Base-by-base conservation (phyloP, 1,139 yeast genomes). In the Yamadazyma taylorii region DNA sequence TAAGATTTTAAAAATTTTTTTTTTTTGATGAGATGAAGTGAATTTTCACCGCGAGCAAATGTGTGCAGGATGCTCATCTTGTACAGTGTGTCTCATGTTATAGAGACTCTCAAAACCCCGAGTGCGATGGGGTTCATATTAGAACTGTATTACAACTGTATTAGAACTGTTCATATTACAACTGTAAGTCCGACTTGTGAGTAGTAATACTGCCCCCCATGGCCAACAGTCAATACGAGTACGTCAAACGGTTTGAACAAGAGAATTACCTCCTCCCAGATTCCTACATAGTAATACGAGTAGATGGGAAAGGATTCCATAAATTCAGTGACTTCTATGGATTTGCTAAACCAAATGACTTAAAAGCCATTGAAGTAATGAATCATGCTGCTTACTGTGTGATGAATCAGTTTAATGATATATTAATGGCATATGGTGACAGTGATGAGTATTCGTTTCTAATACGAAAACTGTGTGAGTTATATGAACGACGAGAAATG, bases 261-360 rank as follows among this genome's bases (percentile, higher is more conserved):
- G 92, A 85, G 43, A 80, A 80, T 53, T 64, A 67, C 26, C 69
- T 94, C 5, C 71, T 92, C 0, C 96, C 92, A 0, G 84, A 88
- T 38, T 80, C 95, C 0, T 85, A 81, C 61, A 80, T 92, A 10
- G 83, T 92, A 17, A 76, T 94, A 11, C 70, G 99, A 34, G 80
- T 92, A 0, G 99, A 92, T 55, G 99, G 99, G 1, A 78, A 95
- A 49, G 95, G 96, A 17, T 92, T 92, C 59, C 98, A 92, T 61
- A 81, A 79, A 55, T 85, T 92, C 51, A 81, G 96, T 5, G 74
- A 75, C 28, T 65, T 64, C 42, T 94, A 92, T 57, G 60, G 75
- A 2, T 92, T 94, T 57, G 75, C 61, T 2, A 92, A 92, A 56
- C 99, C 99, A 3, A 92, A 92, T 55, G 99, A 92, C 61, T 46